Conservation (phyloP, 805 yeast genomes). For the Yarrowia alimentaria region DNA sequence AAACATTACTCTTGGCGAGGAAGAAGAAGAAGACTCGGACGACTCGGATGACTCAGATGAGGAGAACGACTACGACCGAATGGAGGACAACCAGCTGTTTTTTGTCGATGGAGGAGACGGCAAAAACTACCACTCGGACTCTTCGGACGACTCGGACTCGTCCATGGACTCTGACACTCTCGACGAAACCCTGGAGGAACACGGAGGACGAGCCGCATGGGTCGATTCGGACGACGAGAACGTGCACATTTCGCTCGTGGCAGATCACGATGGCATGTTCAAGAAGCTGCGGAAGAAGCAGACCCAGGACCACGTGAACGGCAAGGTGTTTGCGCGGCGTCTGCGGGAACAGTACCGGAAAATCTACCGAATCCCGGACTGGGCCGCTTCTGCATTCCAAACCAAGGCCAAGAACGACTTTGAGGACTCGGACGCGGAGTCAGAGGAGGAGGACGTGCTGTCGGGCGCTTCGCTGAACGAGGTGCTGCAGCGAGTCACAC, state of each 20-base stretch:
- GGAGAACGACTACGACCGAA: slow-evolving; percentile 38
- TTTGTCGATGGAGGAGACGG: slow-evolving; percentile 48
- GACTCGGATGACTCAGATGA: slow-evolving; percentile 40
- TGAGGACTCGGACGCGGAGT: slow-evolving; percentile 33
- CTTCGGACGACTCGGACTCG: slow-evolving; percentile 40
- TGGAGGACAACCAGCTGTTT: slow-evolving; percentile 53
- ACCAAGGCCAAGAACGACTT: slow-evolving; percentile 40
- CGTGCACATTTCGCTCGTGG: slow-evolving; percentile 56
- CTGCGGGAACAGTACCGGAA: slow-evolving; percentile 68
- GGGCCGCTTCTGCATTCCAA: slow-evolving; percentile 53
- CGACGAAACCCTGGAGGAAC: slow-evolving; percentile 38
- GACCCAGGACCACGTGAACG: slow-evolving; percentile 53
- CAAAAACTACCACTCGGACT: slow-evolving; percentile 32
- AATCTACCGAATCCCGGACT: slow-evolving; percentile 78
- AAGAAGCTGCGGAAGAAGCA: slow-evolving; percentile 68
- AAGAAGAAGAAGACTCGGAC: slow-evolving; percentile 37
- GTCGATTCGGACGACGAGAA: slow-evolving; percentile 87
- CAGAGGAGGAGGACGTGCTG: slow-evolving; percentile 38
- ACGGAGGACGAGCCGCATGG: slow-evolving; percentile 62
- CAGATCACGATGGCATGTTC: slow-evolving; percentile 50
- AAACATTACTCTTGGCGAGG: slow-evolving; percentile 50
- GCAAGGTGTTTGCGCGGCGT: slow-evolving; percentile 60
- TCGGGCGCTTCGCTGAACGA: slow-evolving; percentile 38
- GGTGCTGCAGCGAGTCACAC: slow-evolving; percentile 37
- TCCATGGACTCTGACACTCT: slow-evolving; percentile 44